phyloP scores from a whole-genome alignment of 768 basidiomycete genomes.

The Suillus variegatus region DNA sequence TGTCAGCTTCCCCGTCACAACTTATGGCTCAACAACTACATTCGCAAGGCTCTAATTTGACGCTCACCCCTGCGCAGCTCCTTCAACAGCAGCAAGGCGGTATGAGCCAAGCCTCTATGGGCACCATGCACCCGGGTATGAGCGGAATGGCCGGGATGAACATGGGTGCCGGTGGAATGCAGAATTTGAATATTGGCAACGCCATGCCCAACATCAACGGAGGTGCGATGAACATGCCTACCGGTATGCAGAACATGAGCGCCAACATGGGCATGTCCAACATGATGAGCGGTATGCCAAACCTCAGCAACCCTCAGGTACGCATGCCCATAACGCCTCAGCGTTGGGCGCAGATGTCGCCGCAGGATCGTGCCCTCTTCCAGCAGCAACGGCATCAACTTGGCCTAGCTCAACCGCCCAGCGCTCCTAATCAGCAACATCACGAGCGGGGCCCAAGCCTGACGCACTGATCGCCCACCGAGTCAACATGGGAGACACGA shows the following conservation, averaged over 20 bases:
- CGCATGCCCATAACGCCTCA: constrained; percentile 23
- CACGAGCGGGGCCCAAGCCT: constrained; percentile 24
- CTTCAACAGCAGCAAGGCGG: constrained; percentile 35
- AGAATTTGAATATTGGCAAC: constrained; percentile 19
- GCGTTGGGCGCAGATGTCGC: constrained; percentile 31
- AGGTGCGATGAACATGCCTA: constrained; percentile 26
- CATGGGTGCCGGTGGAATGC: constrained; percentile 22
- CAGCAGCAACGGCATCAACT: constrained; percentile 30
- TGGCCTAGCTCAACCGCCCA: constrained; percentile 13
- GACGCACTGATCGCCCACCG: constrained; percentile 26
- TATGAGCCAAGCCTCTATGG: constrained; percentile 14
- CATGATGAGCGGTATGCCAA: constrained; percentile 13
- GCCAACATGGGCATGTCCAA: constrained; percentile 19
- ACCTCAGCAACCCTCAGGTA: constrained; percentile 11
- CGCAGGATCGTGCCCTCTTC: constrained; percentile 28
- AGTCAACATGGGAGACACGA: constrained; percentile 26
- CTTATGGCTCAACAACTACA: constrained; percentile 24
- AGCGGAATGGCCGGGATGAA: constrained; percentile 23
- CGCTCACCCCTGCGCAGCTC: constrained; percentile 38
- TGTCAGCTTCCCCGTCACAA: constrained; percentile 22
- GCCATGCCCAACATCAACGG: constrained; percentile 15
- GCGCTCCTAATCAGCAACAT: constrained; percentile 18
- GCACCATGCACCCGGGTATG: constrained; percentile 26
- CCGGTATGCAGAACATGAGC: constrained; percentile 21
- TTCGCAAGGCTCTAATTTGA: constrained; percentile 19